These are phyloP conservation scores for Panicum hallii DNA, from an alignment of 202 grass and related monocot genomes.

Conservation along the genomic window DNA sequence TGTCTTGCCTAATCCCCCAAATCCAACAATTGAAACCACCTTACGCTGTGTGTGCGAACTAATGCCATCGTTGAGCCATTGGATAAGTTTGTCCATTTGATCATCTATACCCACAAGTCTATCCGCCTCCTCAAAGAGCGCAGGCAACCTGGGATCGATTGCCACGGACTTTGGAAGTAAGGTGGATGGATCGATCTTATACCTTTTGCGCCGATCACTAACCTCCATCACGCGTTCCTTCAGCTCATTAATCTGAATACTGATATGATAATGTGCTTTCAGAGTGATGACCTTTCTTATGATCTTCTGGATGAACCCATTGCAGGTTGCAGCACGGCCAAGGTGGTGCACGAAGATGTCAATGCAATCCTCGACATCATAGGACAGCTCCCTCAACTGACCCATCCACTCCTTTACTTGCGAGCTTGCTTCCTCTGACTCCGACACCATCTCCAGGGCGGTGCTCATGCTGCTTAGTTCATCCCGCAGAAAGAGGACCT, in stretches of 20 bases:
- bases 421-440: neutral
- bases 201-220: conserved; percentile 35
- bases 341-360: neutral
- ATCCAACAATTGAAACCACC: conserved; percentile 43
- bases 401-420: conserved; percentile 15
- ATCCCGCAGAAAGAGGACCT: conserved; percentile 17
- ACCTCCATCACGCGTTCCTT: conserved; percentile 33
- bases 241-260: conserved; percentile 23
- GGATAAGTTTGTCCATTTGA: conserved; percentile 16
- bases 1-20: conserved; percentile 50
- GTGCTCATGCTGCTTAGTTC: conserved; percentile 36
- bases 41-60: neutral
- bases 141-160: conserved; percentile 38
- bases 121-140: conserved; percentile 35
- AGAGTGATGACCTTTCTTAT: conserved; percentile 19
- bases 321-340: neutral
- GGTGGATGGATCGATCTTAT: conserved; percentile 18
- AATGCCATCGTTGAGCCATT: conserved; percentile 4
- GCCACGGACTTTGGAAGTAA: neutral
- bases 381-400: conserved; percentile 46
- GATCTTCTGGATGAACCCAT: conserved; percentile 15
- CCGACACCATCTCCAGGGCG: neutral
- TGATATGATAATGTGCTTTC: conserved; percentile 16
- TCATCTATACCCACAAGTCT: conserved; percentile 42
- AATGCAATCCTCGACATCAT: conserved; percentile 40